phyloP scores from a whole-genome alignment of 73 alveolate genomes.

The Paramecium sonneborni region DNA sequence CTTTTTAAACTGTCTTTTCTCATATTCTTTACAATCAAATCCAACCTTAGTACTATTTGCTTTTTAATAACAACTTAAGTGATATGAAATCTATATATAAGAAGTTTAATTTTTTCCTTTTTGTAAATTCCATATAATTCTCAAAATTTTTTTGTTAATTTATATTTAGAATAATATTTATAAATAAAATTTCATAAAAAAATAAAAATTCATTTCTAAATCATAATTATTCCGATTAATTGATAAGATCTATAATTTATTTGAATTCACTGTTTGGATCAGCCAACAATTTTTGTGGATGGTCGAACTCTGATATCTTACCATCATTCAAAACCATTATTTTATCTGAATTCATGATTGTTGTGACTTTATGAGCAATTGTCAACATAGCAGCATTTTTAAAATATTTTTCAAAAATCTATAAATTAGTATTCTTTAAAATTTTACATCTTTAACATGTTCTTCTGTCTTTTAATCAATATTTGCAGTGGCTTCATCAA shows the following conservation, averaged over 20 bases:
- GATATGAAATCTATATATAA: too few relatives aligned
- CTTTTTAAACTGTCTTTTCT: too few relatives aligned
- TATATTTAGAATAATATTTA: too few relatives aligned
- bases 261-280: not conserved
- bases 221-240: not conserved
- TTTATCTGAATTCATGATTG: conserved; percentile 69
- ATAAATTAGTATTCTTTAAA: not conserved
- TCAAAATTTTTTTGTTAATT: too few relatives aligned
- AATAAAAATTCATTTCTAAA: too few relatives aligned
- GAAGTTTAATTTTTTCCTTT: too few relatives aligned
- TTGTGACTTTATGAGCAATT: conserved; percentile 71
- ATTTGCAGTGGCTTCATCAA: conserved; percentile 76
- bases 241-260: not conserved
- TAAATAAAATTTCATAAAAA: too few relatives aligned
- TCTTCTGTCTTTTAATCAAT: conserved; percentile 73
- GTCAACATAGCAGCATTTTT: conserved; percentile 67
- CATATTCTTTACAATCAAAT: too few relatives aligned
- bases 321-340: conserved; percentile 45
- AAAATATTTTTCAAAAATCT: conserved; percentile 61
- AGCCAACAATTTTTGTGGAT: not conserved
- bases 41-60: too few relatives aligned
- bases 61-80: too few relatives aligned
- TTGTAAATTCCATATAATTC: too few relatives aligned
- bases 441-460: conserved; percentile 14
- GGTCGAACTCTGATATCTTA: conserved; percentile 8